phyloP scores from a whole-genome alignment of 2,329 filamentous ascomycete genomes.

The Didymella lethalis region DNA sequence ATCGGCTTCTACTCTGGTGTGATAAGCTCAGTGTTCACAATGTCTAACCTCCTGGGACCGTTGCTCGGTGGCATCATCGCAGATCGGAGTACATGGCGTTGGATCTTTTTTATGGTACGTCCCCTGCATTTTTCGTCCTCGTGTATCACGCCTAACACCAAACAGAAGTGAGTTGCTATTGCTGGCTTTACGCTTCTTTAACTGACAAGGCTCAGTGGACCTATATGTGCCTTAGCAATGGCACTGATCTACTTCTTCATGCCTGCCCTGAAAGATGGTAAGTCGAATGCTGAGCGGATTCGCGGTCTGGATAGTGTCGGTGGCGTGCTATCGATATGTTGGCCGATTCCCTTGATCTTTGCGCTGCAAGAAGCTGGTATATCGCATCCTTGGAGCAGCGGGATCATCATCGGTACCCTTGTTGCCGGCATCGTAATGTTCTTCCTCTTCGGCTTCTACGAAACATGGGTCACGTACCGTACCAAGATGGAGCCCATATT shows the following conservation, averaged over 20 bases:
- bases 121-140: too few species aligned
- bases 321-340: conserved; percentile 40
- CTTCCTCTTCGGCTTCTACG: conserved; percentile 38
- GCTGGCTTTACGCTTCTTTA: neutral
- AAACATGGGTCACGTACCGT: conserved; percentile 38
- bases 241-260: conserved; percentile 38
- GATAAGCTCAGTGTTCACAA: conserved; percentile 50
- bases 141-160: too few species aligned
- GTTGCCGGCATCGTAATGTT: conserved; percentile 36
- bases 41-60: conserved; percentile 55
- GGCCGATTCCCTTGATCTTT: conserved; percentile 45
- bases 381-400: conserved; percentile 36
- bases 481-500: conserved; percentile 40
- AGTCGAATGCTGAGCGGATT: conserved; percentile 39
- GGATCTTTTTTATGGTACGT: conserved; percentile 55
- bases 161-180: conserved; percentile 46
- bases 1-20: conserved; percentile 47
- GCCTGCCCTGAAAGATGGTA: conserved; percentile 36
- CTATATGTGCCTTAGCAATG: conserved; percentile 35
- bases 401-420: conserved; percentile 42
- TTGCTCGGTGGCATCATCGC: conserved; percentile 56
- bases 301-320: conserved; percentile 40
- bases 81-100: conserved; percentile 54
- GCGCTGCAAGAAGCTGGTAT: conserved; percentile 44
- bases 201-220: conserved; percentile 27